phyloP scores from a whole-genome alignment of 306 rosid genomes.

The Morella rubra region DNA sequence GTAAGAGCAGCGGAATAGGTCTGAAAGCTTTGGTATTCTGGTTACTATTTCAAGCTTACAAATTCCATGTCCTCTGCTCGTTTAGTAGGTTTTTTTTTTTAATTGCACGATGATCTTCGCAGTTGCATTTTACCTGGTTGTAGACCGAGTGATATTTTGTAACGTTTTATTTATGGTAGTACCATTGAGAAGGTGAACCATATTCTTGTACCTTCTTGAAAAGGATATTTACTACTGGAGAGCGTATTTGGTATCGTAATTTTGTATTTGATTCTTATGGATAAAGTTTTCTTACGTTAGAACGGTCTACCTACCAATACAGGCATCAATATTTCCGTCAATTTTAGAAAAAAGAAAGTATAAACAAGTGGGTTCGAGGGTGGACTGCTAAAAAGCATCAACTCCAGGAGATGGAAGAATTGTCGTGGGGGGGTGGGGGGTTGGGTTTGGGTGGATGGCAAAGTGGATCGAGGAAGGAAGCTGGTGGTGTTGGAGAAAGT shows the following conservation, averaged over 20 bases:
- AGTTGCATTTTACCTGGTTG: slow-evolving; percentile 28
- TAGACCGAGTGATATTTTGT: slow-evolving; percentile 28
- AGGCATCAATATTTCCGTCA: too few species aligned
- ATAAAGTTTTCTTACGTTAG: too few species aligned
- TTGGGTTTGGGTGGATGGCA: too few species aligned
- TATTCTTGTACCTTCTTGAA: slow-evolving; percentile 20
- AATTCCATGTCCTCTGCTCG: slow-evolving; percentile 24
- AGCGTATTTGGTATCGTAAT: not conserved
- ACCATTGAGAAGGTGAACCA: slow-evolving; percentile 22
- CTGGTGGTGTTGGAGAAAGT: too few species aligned
- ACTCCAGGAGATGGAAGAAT: too few species aligned
- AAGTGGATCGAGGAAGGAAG: too few species aligned
- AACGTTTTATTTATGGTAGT: slow-evolving; percentile 4
- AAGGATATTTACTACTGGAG: slow-evolving; percentile 28
- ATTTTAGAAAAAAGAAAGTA: too few species aligned
- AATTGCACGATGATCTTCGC: not conserved
- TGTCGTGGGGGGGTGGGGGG: too few species aligned
- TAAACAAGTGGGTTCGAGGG: too few species aligned
- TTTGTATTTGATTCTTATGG: not conserved
- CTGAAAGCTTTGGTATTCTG: slow-evolving; percentile 32
- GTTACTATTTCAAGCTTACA: slow-evolving; percentile 28
- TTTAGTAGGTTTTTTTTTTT: slow-evolving; percentile 26
- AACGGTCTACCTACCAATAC: too few species aligned
- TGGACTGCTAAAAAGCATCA: too few species aligned
- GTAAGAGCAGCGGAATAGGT: slow-evolving; percentile 23